Conservation (phyloP, 1,139 yeast genomes). For the Pichia sp. region DNA sequence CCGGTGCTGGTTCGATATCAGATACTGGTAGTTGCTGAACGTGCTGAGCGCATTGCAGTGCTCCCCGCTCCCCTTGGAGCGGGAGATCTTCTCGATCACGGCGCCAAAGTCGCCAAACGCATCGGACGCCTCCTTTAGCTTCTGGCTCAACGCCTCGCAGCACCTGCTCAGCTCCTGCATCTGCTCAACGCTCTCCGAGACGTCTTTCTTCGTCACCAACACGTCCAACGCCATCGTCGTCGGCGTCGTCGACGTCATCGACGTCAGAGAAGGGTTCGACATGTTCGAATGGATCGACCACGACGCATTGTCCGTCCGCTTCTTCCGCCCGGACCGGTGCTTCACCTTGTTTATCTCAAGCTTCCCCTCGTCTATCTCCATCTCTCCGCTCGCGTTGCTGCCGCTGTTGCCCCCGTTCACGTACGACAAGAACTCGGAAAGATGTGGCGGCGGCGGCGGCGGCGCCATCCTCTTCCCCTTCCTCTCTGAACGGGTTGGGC, state of each 20-base stretch:
- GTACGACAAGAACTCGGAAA: slow-evolving; percentile 52
- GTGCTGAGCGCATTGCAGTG: slow-evolving; percentile 64
- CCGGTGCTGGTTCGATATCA: slow-evolving; percentile 74
- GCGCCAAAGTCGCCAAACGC: slow-evolving; percentile 74
- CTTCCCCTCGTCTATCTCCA: neutral
- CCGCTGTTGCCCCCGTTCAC: slow-evolving; percentile 31
- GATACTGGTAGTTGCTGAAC: slow-evolving; percentile 75
- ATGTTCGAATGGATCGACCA: slow-evolving; percentile 4
- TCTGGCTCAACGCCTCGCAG: slow-evolving; percentile 7
- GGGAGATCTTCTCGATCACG: slow-evolving; percentile 66
- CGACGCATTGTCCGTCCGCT: slow-evolving; percentile 2
- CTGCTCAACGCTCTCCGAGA: slow-evolving; percentile 43
- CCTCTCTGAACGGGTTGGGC: slow-evolving; percentile 6
- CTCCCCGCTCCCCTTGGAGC: slow-evolving; percentile 59
- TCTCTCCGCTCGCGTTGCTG: neutral
- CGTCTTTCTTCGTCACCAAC: slow-evolving; percentile 55
- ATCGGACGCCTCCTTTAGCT: slow-evolving; percentile 35
- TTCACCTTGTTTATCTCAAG: neutral
- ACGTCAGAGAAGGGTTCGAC: slow-evolving; percentile 20
- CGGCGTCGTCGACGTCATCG: slow-evolving; percentile 35
- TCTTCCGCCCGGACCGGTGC: neutral
- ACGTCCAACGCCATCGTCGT: slow-evolving; percentile 57
- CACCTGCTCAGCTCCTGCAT: slow-evolving; percentile 39
- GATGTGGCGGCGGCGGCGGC: slow-evolving; percentile 42
- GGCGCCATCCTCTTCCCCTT: slow-evolving; percentile 12